Conservation (phyloP, 2,329 filamentous ascomycete genomes). For the Curvularia verruculosa region DNA sequence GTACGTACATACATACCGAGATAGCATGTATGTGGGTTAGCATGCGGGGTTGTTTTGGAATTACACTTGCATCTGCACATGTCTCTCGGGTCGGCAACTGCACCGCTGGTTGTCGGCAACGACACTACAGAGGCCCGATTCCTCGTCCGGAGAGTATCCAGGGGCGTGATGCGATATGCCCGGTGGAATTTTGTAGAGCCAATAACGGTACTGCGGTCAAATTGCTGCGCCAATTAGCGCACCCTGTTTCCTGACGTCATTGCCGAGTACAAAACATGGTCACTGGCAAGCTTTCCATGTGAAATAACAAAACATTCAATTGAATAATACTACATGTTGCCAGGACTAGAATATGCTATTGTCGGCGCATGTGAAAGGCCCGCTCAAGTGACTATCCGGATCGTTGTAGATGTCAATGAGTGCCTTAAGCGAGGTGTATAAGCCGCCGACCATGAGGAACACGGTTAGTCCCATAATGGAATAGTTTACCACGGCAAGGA, state of each 20-base stretch:
- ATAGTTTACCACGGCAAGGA: constrained; percentile 54
- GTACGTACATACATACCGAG: not conserved
- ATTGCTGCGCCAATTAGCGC: not conserved
- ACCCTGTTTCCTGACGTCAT: not conserved
- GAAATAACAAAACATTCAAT: not conserved
- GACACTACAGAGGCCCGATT: not conserved
- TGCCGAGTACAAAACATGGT: not conserved
- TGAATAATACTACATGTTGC: not conserved
- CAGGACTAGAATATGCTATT: constrained; percentile 36
- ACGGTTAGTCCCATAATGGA: constrained; percentile 47
- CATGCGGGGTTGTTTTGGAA: not conserved
- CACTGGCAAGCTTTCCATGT: not conserved
- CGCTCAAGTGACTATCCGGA: constrained; percentile 31
- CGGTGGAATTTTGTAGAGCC: not conserved
- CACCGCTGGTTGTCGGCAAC: not conserved
- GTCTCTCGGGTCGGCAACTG: not conserved
- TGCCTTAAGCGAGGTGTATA: constrained; percentile 37
- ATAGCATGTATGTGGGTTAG: not conserved
- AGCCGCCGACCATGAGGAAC: constrained; percentile 34
- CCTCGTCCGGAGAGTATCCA: not conserved
- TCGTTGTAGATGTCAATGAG: constrained; percentile 39
- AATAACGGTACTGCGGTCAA: not conserved
- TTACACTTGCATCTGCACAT: not conserved
- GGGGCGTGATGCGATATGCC: not conserved
- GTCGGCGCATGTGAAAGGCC: constrained; percentile 39